These are phyloP conservation scores for Pseudogymnoascus verrucosus DNA, from an alignment of 2,329 filamentous ascomycete species.

Conservation along the genomic window DNA sequence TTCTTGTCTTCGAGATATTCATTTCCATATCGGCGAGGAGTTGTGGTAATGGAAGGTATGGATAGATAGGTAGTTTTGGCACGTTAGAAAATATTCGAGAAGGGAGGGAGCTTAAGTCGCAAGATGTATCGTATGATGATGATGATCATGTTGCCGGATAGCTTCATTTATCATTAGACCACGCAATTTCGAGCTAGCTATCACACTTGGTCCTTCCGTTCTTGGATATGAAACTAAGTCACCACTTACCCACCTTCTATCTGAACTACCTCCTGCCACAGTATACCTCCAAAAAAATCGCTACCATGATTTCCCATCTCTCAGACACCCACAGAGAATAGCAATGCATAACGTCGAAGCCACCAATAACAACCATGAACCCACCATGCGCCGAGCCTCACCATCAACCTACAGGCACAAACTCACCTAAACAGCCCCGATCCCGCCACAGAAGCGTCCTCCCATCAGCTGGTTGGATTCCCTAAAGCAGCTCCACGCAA, in stretches of 20 bases:
- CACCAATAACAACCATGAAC: too few species aligned
- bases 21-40: neutral
- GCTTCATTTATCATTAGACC: too few species aligned
- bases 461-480: too few species aligned
- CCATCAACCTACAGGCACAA: too few species aligned
- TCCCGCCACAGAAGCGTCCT: too few species aligned
- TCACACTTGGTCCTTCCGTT: too few species aligned
- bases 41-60: too few species aligned
- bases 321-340: neutral
- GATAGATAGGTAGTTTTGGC: neutral
- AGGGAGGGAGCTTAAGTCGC: neutral
- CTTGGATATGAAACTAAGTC: neutral
- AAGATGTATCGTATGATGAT: neutral
- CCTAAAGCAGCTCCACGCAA: too few species aligned
- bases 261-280: neutral
- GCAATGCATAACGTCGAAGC: neutral
- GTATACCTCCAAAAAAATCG: neutral
- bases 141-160: neutral
- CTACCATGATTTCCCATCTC: neutral
- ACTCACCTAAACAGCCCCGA: too few species aligned
- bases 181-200: too few species aligned
- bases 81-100: neutral
- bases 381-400: too few species aligned
- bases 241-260: neutral
- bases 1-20: neutral